These are phyloP conservation scores for Oxalis stricta DNA, from an alignment of 441 rosid genomes.

Conservation along the genomic window DNA sequence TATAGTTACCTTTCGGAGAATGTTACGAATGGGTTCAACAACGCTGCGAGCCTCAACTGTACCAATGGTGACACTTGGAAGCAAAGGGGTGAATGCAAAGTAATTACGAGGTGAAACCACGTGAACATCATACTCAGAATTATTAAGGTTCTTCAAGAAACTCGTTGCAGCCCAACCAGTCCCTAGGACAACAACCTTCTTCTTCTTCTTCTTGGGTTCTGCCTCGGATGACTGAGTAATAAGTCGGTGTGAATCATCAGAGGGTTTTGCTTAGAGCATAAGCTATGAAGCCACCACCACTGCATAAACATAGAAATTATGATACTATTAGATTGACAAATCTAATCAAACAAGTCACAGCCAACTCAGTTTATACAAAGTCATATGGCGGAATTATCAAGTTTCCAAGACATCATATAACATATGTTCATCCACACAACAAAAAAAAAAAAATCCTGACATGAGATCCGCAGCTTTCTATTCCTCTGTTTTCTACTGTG, in stretches of 20 bases:
- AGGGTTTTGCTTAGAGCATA: constrained; percentile 53
- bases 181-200: constrained; percentile 85
- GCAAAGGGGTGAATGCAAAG: constrained; percentile 88
- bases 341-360: no score
- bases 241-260: constrained; percentile 13
- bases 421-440: no score
- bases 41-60: constrained; percentile 82
- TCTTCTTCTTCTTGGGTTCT: constrained; percentile 57
- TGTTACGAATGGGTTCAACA: constrained; percentile 84
- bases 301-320: constrained; percentile 9
- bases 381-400: no score
- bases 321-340: no score
- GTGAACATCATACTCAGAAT: constrained; percentile 63
- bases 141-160: constrained; percentile 63
- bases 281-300: constrained; percentile 82
- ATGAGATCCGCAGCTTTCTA: no score
- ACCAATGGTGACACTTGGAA: constrained; percentile 91
- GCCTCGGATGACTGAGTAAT: constrained; percentile 19
- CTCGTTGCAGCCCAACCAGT: constrained; percentile 97
- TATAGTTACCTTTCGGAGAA: constrained; percentile 59
- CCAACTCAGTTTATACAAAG: no score
- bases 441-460: no score
- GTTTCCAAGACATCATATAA: no score
- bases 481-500: no score
- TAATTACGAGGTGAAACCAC: constrained; percentile 89